Conservation (phyloP, 495 filamentous ascomycete species). For the Penicillium robsamsonii region DNA sequence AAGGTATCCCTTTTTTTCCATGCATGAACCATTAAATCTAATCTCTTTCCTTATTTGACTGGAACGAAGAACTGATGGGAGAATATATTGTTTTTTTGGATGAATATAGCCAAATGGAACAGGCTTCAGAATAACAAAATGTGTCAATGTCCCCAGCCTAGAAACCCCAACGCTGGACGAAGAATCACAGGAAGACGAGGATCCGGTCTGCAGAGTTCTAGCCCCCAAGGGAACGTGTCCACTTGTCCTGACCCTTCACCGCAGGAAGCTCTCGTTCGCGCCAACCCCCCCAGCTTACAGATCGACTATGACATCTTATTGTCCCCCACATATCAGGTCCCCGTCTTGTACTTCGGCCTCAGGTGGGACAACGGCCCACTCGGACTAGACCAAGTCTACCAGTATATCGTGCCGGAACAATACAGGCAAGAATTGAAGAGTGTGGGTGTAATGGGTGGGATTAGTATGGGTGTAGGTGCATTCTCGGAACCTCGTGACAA, state of each 20-base stretch:
- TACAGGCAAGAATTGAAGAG: conserved; percentile 55
- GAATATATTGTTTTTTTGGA: not conserved
- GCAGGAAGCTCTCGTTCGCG: conserved; percentile 45
- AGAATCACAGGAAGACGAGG: conserved; percentile 35
- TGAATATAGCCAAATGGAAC: conserved; percentile 27
- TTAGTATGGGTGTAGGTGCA: conserved; percentile 70
- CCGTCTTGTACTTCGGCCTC: conserved; percentile 51
- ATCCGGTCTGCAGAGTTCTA: conserved; percentile 32
- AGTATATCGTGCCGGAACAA: conserved; percentile 63
- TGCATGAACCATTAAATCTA: conserved; percentile 10
- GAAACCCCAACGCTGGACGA: conserved; percentile 7
- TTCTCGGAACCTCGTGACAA: conserved; percentile 13
- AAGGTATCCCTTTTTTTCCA: conserved; percentile 29
- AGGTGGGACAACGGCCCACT: conserved; percentile 60
- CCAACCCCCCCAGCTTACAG: conserved; percentile 31
- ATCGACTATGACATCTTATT: conserved; percentile 55
- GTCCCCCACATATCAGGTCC: conserved; percentile 51
- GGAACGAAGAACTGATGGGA: conserved; percentile 8
- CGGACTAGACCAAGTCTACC: conserved; percentile 68
- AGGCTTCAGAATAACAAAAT: conserved; percentile 39
- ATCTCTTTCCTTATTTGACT: conserved; percentile 3
- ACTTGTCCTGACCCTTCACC: conserved; percentile 23
- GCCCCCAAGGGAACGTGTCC: conserved; percentile 9
- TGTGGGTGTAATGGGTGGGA: conserved; percentile 67
- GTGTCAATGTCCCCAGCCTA: conserved; percentile 19